Evolutionary conservation across 768 basidiomycete genomes (phyloP), one percentile per base, ranked within the genome.

Genomic region (Hydnomerulius pinastri): DNA sequence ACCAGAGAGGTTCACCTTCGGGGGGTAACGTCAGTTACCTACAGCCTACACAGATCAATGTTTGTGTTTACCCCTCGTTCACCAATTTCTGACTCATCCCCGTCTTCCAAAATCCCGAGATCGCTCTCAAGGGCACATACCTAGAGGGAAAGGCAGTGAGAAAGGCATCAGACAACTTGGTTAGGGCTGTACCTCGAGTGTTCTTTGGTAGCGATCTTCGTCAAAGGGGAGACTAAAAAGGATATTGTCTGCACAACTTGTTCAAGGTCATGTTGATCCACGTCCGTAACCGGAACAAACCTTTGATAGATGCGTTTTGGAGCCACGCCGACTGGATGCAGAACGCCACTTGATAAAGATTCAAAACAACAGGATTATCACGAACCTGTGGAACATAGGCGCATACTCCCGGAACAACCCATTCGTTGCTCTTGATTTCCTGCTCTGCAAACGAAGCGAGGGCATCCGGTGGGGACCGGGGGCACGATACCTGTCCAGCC

Each of bases 41-140:
- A 32, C 10, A 11, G 15, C 15, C 10, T 32, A 32, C 30, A 10
- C 10, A 15, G 30, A 32, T 6, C 6, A 11, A 29, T 6, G 7
- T 23, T 8, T 18, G 18, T 28, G 17, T 69, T 12, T 63, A 90
- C 90, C 21, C 90, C 90, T 27, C 88, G 85, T 72, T 92, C 90
- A 17, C 90, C 90, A 47, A 92, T 92, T 66, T 93, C 91, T 0
- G 90, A 83, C 57, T 89, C 85, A 57, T 93, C 91, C 1, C 91
- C 90, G 58, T 93, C 91, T 63, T 93, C 92, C 13, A 94, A 73
- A 48, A 93, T 91, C 43, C 83, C 80, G 28, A 94, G 73, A 61
- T 94, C 91, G 48, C 75, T 80, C 18, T 85, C 71, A 20, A 94
- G 73, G 1, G 90, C 89, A 52, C 82, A 83, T n/a, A n/a, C n/a